phyloP scores from a whole-genome alignment of 768 basidiomycete genomes.

The Asterophora parasitica region DNA sequence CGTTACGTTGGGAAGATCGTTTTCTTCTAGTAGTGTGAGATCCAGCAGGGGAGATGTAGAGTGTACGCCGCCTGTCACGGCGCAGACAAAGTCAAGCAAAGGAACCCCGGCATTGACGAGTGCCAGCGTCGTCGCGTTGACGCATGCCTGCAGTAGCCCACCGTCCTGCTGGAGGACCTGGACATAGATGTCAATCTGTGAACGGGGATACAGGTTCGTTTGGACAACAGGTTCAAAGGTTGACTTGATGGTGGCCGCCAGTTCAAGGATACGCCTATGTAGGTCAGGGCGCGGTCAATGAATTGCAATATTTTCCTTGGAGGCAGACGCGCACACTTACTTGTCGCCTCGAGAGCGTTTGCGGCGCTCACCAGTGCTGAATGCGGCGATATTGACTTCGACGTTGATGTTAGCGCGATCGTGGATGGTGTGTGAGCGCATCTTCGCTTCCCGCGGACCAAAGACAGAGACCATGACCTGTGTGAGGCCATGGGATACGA shows the following conservation, averaged over 20 bases:
- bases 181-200: slow-evolving; percentile 90
- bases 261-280: slow-evolving; percentile 82
- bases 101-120: slow-evolving; percentile 89
- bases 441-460: slow-evolving; percentile 86
- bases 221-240: slow-evolving; percentile 97
- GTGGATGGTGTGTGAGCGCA: slow-evolving; percentile 74
- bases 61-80: slow-evolving; percentile 85
- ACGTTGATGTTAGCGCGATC: slow-evolving; percentile 89
- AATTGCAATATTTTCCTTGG: not conserved
- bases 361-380: slow-evolving; percentile 78
- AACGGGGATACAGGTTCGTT: slow-evolving; percentile 86
- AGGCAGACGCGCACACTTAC: slow-evolving; percentile 42
- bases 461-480: slow-evolving; percentile 84
- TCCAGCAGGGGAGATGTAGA: slow-evolving; percentile 80
- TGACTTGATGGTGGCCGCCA: slow-evolving; percentile 81
- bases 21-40: slow-evolving; percentile 85
- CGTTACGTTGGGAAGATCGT: slow-evolving; percentile 82
- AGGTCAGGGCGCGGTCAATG: slow-evolving; percentile 1
- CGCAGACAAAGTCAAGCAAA: slow-evolving; percentile 85
- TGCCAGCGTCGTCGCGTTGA: slow-evolving; percentile 93
- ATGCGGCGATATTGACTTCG: slow-evolving; percentile 82
- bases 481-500: slow-evolving; percentile 85
- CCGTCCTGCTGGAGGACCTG: slow-evolving; percentile 95
- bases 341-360: slow-evolving; percentile 81
- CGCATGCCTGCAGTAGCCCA: slow-evolving; percentile 82